Evolutionary conservation across 305 asterid species (phyloP), one percentile per base, ranked within the genome.

Genomic region (Fraxinus platypoda): DNA sequence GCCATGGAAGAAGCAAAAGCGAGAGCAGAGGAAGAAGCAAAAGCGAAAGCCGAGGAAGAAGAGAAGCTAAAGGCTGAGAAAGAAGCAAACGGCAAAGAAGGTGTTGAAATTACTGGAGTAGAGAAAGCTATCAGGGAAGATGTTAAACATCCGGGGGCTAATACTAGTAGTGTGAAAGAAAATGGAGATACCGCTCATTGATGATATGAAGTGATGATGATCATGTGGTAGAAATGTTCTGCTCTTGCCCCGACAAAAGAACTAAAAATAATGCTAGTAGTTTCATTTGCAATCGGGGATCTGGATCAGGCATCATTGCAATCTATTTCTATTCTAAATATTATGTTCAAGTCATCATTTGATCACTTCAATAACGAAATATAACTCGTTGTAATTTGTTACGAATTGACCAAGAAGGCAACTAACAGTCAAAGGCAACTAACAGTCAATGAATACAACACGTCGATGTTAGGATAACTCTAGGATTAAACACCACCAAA

Each of bases 21-120:
- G 74, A 86, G 83, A 46, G 86, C 84, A 0, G 82, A 82, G 59
- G 88, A 88, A 57, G 84, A 81, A 74, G 86, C 70, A n/a, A 30
- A 83, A 25, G 77, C 21, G 74, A 86, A 86, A 46, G 87, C 84
- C 0, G 82, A 82, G 62, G 88, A 88, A 59, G 85, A 81, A 74
- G 86, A 87, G 80, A 80, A 78, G 85, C 6, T 11, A 0, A 84
- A 86, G 64, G 82, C 74, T 1, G 83, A 81, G 52, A 26, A 15
- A 15, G 21, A 49, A 49, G 8, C 59, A 49, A 49, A 49, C 4
- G 59, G 59, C 7, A 15, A 49, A 46, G 57, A 49, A 49, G 59
- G 52, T 43, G 17, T 43, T 43, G 17, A 43, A 43, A 43, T 13
- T 49, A 49, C n/a, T 41, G 17, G 49, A 41, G 49, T 12, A 12